A percentile compares a stretch with the other conserved stretches of the same genome.
These are phyloP conservation scores for Annona squamosa DNA, from an alignment of 164 flowering plant species.

Conservation along the genomic window DNA sequence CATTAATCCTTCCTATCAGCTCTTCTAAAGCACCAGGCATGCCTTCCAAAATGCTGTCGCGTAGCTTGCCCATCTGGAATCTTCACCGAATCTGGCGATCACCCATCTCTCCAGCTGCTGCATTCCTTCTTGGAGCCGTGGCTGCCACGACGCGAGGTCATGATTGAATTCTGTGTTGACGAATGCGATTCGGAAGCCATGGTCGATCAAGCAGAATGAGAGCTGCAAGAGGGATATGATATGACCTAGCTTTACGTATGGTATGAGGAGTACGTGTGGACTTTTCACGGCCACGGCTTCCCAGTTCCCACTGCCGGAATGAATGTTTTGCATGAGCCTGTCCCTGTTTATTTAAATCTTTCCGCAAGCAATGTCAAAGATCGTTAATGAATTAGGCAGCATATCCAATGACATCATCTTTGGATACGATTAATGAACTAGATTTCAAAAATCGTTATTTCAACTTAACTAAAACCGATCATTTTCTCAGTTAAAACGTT, in stretches of 20 bases:
- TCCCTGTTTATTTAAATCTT: too few relatives aligned
- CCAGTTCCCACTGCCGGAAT: not conserved
- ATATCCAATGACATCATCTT: too few relatives aligned
- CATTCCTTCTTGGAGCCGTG: not conserved
- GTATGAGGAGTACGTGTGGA: conserved; percentile 20
- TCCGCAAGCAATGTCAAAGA: too few relatives aligned
- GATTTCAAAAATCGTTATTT: too few relatives aligned
- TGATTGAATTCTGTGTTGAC: conserved; percentile 12
- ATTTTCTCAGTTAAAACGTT: too few relatives aligned
- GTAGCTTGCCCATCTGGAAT: conserved; percentile 3
- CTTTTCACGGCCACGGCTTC: conserved; percentile 5
- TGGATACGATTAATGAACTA: too few relatives aligned
- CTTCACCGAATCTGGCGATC: conserved; percentile 3
- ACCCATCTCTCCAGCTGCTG: conserved; percentile 6
- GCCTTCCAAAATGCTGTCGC: not conserved
- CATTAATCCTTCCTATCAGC: conserved; percentile 10
- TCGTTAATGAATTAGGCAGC: too few relatives aligned
- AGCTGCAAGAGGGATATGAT: conserved; percentile 23
- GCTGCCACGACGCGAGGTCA: not conserved
- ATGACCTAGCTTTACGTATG: conserved; percentile 26
- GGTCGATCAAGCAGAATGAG: conserved; percentile 18
- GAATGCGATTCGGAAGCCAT: conserved; percentile 20
- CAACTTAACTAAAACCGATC: too few relatives aligned
- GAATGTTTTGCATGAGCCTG: too few relatives aligned
- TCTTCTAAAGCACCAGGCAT: conserved; percentile 19